Conservation (phyloP, 2,329 filamentous ascomycete genomes). For the Myotisia sp. region DNA sequence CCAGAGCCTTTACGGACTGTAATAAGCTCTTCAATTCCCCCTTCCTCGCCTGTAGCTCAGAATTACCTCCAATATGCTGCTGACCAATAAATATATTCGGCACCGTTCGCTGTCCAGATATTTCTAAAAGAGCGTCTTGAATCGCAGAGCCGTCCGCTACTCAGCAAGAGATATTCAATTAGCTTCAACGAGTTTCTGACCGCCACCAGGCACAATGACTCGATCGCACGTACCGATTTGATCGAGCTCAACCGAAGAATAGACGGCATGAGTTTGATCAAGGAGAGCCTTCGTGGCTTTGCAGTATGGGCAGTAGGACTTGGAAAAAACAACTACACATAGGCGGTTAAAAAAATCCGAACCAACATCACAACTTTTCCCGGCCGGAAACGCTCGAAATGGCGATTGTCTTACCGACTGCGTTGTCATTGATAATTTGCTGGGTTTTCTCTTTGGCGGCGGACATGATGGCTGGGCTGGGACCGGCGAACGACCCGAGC, state of each 20-base stretch:
- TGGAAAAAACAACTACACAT: constrained; percentile 79
- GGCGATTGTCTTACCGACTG: constrained; percentile 55
- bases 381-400: too few relatives aligned
- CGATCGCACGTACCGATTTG: constrained; percentile 51
- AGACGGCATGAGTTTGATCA: constrained; percentile 55
- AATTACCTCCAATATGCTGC: constrained; percentile 94
- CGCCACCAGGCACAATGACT: background rate
- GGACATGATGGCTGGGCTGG: constrained; percentile 57
- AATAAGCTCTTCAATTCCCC: too few relatives aligned
- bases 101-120: constrained; percentile 74
- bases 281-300: constrained; percentile 61
- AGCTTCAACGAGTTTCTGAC: background rate
- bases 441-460: constrained; percentile 72
- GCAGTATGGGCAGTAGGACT: constrained; percentile 95
- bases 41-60: constrained; percentile 60
- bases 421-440: constrained; percentile 74
- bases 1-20: too few relatives aligned
- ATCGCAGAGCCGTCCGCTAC: constrained; percentile 71
- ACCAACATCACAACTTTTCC: too few relatives aligned
- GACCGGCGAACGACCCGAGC: constrained; percentile 46
- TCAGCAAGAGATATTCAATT: too few relatives aligned
- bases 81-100: constrained; percentile 89
- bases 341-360: background rate
- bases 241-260: constrained; percentile 68
- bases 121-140: constrained; percentile 66